phyloP scores from a whole-genome alignment of 2,329 filamentous ascomycete genomes.

The Botryotinia calthae region DNA sequence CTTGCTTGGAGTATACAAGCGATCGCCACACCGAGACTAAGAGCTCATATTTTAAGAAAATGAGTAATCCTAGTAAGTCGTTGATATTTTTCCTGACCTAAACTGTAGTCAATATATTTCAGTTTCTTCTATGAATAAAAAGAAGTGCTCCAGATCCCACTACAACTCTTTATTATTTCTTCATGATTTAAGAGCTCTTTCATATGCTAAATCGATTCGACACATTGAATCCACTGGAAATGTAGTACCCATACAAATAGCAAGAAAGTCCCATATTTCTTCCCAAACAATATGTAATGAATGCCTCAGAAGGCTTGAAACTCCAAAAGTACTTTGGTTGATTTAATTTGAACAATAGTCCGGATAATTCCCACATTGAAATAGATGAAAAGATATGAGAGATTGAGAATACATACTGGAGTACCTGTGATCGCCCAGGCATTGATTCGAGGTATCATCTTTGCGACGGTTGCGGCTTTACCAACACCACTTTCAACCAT shows the following conservation, averaged over 20 bases:
- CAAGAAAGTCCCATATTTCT: not conserved
- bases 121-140: not conserved
- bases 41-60: conserved; percentile 78
- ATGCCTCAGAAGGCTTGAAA: not conserved
- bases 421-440: conserved; percentile 93
- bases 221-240: not conserved
- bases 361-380: not conserved
- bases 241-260: not conserved
- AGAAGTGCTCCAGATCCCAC: not conserved
- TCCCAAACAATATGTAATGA: not conserved
- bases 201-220: not conserved
- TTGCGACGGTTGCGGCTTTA: conserved; percentile 76
- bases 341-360: not conserved
- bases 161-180: not conserved
- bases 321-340: not conserved
- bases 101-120: not conserved
- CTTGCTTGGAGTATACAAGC: conserved; percentile 56
- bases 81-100: conserved; percentile 61
- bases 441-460: conserved; percentile 76
- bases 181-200: not conserved
- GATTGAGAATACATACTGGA: conserved; percentile 55
- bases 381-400: not conserved
- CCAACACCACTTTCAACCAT: conserved; percentile 90
- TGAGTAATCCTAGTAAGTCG: conserved; percentile 76
- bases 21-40: conserved; percentile 72